Evolutionary conservation across 2,329 filamentous ascomycete genomes (phyloP).

Genomic region (Cladosporium phlei): DNA sequence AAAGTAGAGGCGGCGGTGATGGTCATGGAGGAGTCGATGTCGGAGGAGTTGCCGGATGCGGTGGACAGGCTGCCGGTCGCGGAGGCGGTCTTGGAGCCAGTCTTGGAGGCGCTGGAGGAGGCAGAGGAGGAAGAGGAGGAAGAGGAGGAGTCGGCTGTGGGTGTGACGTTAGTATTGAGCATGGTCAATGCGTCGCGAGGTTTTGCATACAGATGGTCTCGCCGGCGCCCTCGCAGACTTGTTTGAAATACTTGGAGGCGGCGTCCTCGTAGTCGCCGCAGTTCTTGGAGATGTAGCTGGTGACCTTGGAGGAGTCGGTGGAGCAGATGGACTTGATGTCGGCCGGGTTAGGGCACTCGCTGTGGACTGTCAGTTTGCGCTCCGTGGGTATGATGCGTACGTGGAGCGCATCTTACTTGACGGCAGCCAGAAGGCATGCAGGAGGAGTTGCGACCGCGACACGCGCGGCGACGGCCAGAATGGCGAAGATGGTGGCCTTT

Average conservation of each 20-base stretch:
- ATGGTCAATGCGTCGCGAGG: not conserved
- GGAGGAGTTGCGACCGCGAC: conserved; percentile 43
- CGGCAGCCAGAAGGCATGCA: conserved; percentile 47
- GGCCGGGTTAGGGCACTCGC: conserved; percentile 30
- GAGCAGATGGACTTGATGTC: conserved; percentile 32
- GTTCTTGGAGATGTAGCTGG: conserved; percentile 22
- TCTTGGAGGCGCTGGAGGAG: conserved; percentile 16
- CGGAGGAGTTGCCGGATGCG: conserved; percentile 4
- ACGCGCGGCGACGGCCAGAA: conserved; percentile 43
- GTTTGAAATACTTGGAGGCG: conserved; percentile 29
- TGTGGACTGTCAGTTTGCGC: conserved; percentile 17
- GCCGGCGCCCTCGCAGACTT: conserved; percentile 30
- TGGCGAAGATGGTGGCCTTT: conserved; percentile 40
- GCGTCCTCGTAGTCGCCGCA: conserved; percentile 27
- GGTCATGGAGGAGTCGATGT: not conserved
- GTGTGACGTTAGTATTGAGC: not conserved
- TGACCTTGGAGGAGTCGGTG: conserved; percentile 19
- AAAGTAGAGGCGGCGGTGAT: conserved; percentile 10
- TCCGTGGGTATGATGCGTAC: not conserved
- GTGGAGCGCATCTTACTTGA: conserved; percentile 41
- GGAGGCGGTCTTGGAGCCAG: conserved; percentile 16
- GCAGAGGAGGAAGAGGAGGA: conserved; percentile 15
- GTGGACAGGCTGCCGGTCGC: conserved; percentile 10
- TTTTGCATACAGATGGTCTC: conserved; percentile 27
- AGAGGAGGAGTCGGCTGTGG: conserved; percentile 13